phyloP scores from a whole-genome alignment of 257 asterid genomes.

The Solanum peruvianum region DNA sequence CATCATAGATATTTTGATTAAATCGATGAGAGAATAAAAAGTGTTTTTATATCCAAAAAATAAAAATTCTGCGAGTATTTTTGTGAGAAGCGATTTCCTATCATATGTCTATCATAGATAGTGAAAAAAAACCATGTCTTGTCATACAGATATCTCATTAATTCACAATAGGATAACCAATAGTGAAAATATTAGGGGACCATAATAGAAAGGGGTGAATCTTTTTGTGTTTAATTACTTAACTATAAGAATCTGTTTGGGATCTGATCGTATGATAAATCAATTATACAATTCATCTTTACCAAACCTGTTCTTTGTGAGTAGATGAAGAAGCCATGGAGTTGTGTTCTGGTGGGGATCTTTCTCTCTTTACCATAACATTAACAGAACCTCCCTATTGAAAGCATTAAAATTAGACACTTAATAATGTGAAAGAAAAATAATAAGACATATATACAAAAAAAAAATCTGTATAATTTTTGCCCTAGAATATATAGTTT shows the following conservation, averaged over 20 bases:
- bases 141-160: not conserved
- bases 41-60: not conserved
- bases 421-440: not conserved
- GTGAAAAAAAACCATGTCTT: not conserved
- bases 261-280: not conserved
- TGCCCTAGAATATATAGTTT: not conserved
- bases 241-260: not conserved
- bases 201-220: not conserved
- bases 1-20: rapidly evolving
- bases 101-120: rapidly evolving
- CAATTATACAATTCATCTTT: not conserved
- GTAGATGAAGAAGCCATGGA: not conserved
- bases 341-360: not conserved
- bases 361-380: not conserved
- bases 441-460: not conserved
- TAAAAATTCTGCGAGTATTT: rapidly evolving
- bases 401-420: not conserved
- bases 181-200: not conserved
- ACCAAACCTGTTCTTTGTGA: not conserved
- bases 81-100: rapidly evolving
- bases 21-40: not conserved
- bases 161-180: rapidly evolving
- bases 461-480: not conserved
- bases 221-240: not conserved
- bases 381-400: not conserved